These are phyloP conservation scores for Cercospora beticola DNA, from an alignment of 2,329 filamentous ascomycete species.

Conservation along the genomic window DNA sequence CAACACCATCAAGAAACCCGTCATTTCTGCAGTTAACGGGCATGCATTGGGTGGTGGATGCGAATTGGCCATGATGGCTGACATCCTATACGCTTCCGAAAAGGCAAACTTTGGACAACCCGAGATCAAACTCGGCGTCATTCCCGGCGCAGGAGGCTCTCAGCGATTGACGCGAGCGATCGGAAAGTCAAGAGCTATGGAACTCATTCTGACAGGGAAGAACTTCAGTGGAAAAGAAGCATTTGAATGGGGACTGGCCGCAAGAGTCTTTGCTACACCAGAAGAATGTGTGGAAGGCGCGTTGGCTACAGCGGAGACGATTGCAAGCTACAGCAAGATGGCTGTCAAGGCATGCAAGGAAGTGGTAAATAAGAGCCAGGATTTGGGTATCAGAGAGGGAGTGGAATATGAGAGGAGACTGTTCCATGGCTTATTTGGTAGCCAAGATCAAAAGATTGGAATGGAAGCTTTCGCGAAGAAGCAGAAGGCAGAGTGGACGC, in stretches of 20 bases:
- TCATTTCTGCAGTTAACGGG: conserved; percentile 91
- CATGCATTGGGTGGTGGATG: conserved; percentile 94
- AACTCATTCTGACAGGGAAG: conserved; percentile 82
- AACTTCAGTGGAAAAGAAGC: conserved; percentile 83
- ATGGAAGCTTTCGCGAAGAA: conserved; percentile 96
- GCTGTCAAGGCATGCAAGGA: conserved; percentile 89
- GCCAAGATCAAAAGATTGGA: conserved; percentile 89
- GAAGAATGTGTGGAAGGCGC: conserved; percentile 80
- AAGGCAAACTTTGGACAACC: conserved; percentile 92
- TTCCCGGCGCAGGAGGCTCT: conserved; percentile 87
- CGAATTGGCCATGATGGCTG: conserved; percentile 96
- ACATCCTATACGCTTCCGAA: conserved; percentile 86
- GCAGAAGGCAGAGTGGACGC: conserved; percentile 85
- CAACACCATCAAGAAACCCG: conserved; percentile 82
- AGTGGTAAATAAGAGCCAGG: conserved; percentile 99
- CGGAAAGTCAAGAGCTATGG: conserved; percentile 78
- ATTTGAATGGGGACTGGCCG: conserved; percentile 85
- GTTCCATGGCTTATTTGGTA: conserved; percentile 92
- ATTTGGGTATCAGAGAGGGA: conserved; percentile 80
- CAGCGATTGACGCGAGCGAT: conserved; percentile 77
- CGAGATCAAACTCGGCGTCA: conserved; percentile 91
- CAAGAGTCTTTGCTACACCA: conserved; percentile 73
- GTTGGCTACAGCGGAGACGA: conserved; percentile 80
- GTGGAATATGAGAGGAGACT: conserved; percentile 92
- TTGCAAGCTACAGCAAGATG: conserved; percentile 83